Base-by-base conservation (phyloP, 1,284 basidiomycete genomes). In the Fistulinella cinereoalba region DNA sequence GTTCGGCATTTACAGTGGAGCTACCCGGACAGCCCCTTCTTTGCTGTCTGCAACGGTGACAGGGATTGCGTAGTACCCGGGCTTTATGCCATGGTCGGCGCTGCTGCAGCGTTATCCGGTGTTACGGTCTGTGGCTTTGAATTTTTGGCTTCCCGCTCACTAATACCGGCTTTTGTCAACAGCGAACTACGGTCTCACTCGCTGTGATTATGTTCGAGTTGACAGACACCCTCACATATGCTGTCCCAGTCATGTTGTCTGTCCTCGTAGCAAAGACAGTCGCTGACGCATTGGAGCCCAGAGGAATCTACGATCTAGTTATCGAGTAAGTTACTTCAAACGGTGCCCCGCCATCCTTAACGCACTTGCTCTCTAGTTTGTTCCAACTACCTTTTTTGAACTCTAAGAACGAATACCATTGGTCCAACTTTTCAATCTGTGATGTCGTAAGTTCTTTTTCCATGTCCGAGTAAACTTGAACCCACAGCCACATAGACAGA, bases 151-250 rank as follows among this genome's bases (percentile, higher is more conserved):
- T 12, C 36, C 32, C 45, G 10, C 39, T 19, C 3, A 13, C 4
- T 18, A 12, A 7, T 60, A 40, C 61, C 44, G 19, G 32, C n/a
- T n/a, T 46, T n/a, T 19, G 46, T 5, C 19, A 18, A 39, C 49
- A 88, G 83, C 76, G 90, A 29, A 91, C 89, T 13, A 93, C 92
- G 0, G 91, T 97, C 9, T 95, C 92, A 2, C 77, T 97, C 41
- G 94, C 92, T 2, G 95, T 98, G 44, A 98, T 98, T 70, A 93
- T 97, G 95, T 98, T 97, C 60, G 96, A 98, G 67, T 77, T 99
- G 39, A 99, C 95, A 1, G 89, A 93, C 52, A 94, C 92, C 1
- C 71, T 99, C 53, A 94, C 91, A 4, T 97, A 98, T 66, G 88
- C 83, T n/a, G 88, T 96, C 0, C 96, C 96, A 1, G 85, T 97